A percentile compares a stretch with the other conserved stretches of the same genome.
phyloP scores from a whole-genome alignment of 305 asterid genomes.

The Ilex paraguariensis region DNA sequence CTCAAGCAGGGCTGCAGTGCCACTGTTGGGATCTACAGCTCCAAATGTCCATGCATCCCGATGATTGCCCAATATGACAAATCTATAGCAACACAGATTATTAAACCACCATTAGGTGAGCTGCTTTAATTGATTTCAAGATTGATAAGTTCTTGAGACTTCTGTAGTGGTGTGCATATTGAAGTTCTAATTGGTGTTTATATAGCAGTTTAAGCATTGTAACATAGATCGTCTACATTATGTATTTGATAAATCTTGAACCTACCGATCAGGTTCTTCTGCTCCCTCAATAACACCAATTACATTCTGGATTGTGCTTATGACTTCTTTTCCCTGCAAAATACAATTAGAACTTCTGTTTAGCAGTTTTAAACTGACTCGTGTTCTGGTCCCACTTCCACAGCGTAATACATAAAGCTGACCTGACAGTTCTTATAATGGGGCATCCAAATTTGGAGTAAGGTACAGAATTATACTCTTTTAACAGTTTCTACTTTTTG shows the following conservation, averaged over 20 bases:
- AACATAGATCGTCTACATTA: neutral
- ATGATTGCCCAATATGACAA: constrained; percentile 83
- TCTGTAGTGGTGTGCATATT: no score
- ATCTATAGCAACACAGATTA: constrained; percentile 33
- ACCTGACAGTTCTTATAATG: no score
- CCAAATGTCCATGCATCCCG: constrained; percentile 98
- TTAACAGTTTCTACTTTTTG: neutral
- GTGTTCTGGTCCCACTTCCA: no score
- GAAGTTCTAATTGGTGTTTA: no score
- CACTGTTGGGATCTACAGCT: constrained; percentile 89
- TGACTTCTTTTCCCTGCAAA: constrained; percentile 73
- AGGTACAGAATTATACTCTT: no score
- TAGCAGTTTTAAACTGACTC: neutral
- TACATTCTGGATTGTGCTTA: constrained; percentile 71
- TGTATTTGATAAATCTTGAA: neutral
- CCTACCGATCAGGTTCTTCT: constrained; percentile 81
- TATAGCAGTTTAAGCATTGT: no score
- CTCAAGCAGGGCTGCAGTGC: constrained; percentile 88
- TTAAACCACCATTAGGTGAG: no score
- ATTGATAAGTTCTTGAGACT: no score
- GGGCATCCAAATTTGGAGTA: no score
- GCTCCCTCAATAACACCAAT: constrained; percentile 73
- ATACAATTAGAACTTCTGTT: no score
- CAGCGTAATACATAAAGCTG: no score
- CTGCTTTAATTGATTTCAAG: no score